Base-by-base conservation (phyloP, 2,329 filamentous ascomycete genomes). In the Endoconidiophora polonica region DNA sequence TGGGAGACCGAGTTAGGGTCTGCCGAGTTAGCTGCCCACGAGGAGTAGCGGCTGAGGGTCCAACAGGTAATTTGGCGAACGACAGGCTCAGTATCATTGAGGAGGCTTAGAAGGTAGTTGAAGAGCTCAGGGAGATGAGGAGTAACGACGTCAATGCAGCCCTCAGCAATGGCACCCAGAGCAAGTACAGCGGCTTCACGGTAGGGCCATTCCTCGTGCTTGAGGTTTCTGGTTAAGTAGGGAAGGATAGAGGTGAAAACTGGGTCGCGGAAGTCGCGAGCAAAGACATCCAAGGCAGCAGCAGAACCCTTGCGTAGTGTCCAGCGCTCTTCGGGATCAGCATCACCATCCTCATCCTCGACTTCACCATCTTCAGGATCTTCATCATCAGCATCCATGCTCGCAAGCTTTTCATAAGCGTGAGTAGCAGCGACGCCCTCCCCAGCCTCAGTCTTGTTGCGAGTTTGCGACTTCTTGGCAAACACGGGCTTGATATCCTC, bases 41-140 rank as follows among this genome's bases (percentile, higher is more conserved):
- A 72, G 4, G 91, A 94, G 65, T 95, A 98, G 43, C 91, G 77
- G 16, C 88, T 88, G 20, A 98, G 74, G 4, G 91, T 93, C 91
- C 91, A 98, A 65, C 91, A 98, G 22, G 90, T 96, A 57, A 98
- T 98, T 61, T 94, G 86, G 54, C 91, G 77, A 37, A 98, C 90
- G 12, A 96, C 83, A 12, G 91, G 86, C 64, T 95, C 87, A 1
- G 74, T 61, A 60, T 98, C 91, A 52, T 83, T 77, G 36, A 98
- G 72, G 0, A 95, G 74, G 5, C 83, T 82, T 57, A 96, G 83
- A 44, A 98, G 75, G 62, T 94, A 98, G 1, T 86, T 84, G 2
- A 96, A 79, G 39, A 98, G 72, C 61, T 94, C 83, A 2, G 86
- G 87, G 26, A 98, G 75, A 64, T 96, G 88, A 48, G 88, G 91